A percentile compares a stretch with the other conserved stretches of the same genome.
phyloP scores from a whole-genome alignment of 768 basidiomycete species.

The Xerocomus brunneocitrinus region DNA sequence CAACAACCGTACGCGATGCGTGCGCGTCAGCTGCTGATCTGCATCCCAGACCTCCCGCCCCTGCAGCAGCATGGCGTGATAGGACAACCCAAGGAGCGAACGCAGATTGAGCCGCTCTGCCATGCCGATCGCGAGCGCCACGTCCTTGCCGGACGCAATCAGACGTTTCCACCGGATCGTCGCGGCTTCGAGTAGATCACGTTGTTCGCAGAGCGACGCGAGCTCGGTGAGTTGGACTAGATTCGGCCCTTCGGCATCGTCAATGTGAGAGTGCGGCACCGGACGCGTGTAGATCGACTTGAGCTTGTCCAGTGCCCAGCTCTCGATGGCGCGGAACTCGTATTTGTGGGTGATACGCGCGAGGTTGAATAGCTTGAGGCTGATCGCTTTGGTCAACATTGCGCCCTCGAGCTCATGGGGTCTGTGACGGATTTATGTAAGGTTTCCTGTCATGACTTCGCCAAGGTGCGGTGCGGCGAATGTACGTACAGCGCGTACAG shows the following conservation, averaged over 20 bases:
- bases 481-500: constrained; percentile 47
- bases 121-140: constrained; percentile 41
- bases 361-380: constrained; percentile 43
- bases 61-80: constrained; percentile 49
- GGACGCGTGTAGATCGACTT: constrained; percentile 34
- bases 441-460: constrained; percentile 1
- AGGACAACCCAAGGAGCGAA: constrained; percentile 45
- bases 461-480: not conserved
- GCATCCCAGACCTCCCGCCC: constrained; percentile 47
- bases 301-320: constrained; percentile 42
- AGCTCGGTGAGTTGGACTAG: constrained; percentile 49
- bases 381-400: constrained; percentile 39
- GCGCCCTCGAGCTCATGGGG: constrained; percentile 43
- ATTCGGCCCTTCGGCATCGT: constrained; percentile 34
- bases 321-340: constrained; percentile 41
- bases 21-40: constrained; percentile 41
- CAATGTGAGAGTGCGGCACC: constrained; percentile 21
- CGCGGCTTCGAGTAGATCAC: constrained; percentile 39
- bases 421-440: constrained; percentile 24
- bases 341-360: constrained; percentile 47
- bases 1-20: constrained; percentile 49
- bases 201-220: constrained; percentile 46
- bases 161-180: constrained; percentile 45
- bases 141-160: constrained; percentile 41
- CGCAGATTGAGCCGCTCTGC: constrained; percentile 47